Evolutionary conservation across 2,329 filamentous ascomycete genomes (phyloP).

Genomic region (Colletotrichum sp.): DNA sequence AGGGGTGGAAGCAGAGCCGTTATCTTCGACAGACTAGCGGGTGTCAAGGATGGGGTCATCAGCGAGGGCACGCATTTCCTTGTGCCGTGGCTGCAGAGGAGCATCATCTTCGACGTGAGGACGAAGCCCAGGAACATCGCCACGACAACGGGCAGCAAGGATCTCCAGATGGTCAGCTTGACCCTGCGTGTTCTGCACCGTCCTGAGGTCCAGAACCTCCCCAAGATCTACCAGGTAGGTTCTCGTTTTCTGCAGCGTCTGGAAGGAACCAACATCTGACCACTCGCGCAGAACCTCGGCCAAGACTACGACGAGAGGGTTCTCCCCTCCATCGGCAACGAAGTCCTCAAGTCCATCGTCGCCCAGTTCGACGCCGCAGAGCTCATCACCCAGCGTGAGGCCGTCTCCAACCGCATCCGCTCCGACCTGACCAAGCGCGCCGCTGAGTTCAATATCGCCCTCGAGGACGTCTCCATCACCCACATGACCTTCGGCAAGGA

Average conservation of each 20-base stretch:
- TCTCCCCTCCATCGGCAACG: slow-evolving; percentile 97
- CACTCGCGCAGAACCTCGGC: slow-evolving; percentile 79
- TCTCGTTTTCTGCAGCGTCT: not conserved
- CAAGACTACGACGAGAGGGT: slow-evolving; percentile 99
- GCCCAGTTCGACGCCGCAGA: slow-evolving; percentile 98
- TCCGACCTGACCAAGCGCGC: slow-evolving; percentile 91
- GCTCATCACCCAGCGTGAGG: slow-evolving; percentile 98
- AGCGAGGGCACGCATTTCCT: slow-evolving; percentile 98
- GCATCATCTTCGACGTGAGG: slow-evolving; percentile 94
- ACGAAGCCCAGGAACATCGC: slow-evolving; percentile 98
- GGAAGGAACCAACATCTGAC: not conserved
- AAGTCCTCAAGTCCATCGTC: slow-evolving; percentile 98
- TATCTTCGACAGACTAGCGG: slow-evolving; percentile 93
- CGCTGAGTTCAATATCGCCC: slow-evolving; percentile 96
- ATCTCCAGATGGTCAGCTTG: slow-evolving; percentile 99
- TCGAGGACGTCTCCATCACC: slow-evolving; percentile 98
- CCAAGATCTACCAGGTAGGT: slow-evolving; percentile 96
- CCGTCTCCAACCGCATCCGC: slow-evolving; percentile 93
- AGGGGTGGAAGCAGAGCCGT: slow-evolving; percentile 93
- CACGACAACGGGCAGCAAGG: slow-evolving; percentile 97
- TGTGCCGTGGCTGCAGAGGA: slow-evolving; percentile 92
- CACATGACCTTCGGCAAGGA: slow-evolving; percentile 99
- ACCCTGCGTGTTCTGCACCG: slow-evolving; percentile 94
- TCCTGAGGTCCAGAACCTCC: slow-evolving; percentile 89
- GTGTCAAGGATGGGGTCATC: slow-evolving; percentile 90